Conservation (phyloP, 768 basidiomycete genomes). For the Boletus vinaceobasis region DNA sequence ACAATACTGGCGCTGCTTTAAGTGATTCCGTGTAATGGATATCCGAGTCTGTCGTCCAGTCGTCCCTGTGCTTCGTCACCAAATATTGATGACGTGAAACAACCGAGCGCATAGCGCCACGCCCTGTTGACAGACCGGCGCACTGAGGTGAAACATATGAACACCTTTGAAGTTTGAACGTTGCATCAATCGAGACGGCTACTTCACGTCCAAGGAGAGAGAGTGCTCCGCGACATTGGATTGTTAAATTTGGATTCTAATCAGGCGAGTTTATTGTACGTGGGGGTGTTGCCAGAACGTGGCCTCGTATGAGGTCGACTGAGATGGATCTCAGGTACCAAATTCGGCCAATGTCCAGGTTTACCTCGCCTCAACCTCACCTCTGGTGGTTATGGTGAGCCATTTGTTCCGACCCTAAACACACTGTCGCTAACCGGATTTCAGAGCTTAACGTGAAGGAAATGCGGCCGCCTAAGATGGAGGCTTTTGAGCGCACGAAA, state of each 20-base stretch:
- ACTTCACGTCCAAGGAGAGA: neutral
- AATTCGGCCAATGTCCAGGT: too few species aligned
- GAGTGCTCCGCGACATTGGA: neutral
- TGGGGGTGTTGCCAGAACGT: too few species aligned
- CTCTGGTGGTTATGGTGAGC: slow-evolving; percentile 64
- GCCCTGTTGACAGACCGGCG: too few species aligned
- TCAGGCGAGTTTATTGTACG: neutral
- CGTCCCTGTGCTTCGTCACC: neutral
- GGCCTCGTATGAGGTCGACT: too few species aligned
- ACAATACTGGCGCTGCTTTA: neutral
- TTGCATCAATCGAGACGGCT: neutral
- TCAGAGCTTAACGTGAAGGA: slow-evolving; percentile 88
- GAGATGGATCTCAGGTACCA: too few species aligned
- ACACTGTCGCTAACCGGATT: slow-evolving; percentile 18
- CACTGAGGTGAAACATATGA: slow-evolving; percentile 1
- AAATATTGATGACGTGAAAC: neutral
- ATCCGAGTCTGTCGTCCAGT: neutral
- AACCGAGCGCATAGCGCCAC: neutral
- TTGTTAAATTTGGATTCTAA: neutral
- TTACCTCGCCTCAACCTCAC: too few species aligned
- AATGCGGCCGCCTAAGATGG: slow-evolving; percentile 88
- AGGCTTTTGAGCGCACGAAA: slow-evolving; percentile 91
- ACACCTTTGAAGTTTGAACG: too few species aligned
- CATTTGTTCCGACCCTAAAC: slow-evolving; percentile 14
- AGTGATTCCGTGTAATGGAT: neutral